These are phyloP conservation scores for Cladobotryum mycophilum DNA, from an alignment of 2,329 filamentous ascomycete genomes.

Conservation along the genomic window DNA sequence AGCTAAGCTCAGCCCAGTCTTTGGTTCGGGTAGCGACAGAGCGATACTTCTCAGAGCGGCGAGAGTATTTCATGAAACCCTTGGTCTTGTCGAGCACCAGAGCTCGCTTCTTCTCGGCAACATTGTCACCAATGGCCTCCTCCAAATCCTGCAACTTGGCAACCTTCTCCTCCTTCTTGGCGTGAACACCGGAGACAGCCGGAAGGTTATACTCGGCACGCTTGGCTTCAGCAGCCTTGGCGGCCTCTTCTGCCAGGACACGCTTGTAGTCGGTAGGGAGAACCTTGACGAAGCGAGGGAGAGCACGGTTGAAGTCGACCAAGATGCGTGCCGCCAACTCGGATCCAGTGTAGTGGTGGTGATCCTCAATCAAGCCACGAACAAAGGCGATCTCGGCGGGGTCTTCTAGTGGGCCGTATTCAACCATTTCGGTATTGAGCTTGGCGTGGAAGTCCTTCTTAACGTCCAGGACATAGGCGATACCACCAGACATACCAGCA, in stretches of 20 bases:
- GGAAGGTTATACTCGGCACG: slow-evolving; percentile 77
- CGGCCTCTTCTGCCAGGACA: slow-evolving; percentile 77
- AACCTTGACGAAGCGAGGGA: slow-evolving; percentile 88
- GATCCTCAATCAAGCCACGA: slow-evolving; percentile 87
- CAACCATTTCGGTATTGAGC: slow-evolving; percentile 97
- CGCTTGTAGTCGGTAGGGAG: slow-evolving; percentile 95
- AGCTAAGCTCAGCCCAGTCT: slow-evolving; percentile 89
- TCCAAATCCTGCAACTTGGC: slow-evolving; percentile 78
- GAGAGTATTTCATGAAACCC: slow-evolving; percentile 96
- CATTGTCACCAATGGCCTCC: slow-evolving; percentile 78
- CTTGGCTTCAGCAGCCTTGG: slow-evolving; percentile 79
- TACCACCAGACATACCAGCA: slow-evolving; percentile 97
- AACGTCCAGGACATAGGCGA: slow-evolving; percentile 89
- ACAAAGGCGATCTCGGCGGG: slow-evolving; percentile 84
- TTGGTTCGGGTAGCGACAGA: slow-evolving; percentile 75
- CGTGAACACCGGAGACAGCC: slow-evolving; percentile 59
- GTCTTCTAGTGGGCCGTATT: slow-evolving; percentile 76
- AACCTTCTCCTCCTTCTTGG: slow-evolving; percentile 61
- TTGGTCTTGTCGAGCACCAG: slow-evolving; percentile 95
- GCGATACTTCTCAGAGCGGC: slow-evolving; percentile 89
- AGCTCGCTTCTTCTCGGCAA: slow-evolving; percentile 82
- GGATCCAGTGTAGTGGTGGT: slow-evolving; percentile 96
- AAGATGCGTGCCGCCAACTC: slow-evolving; percentile 89
- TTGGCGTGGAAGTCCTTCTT: slow-evolving; percentile 85
- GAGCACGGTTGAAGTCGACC: slow-evolving; percentile 88